These are phyloP conservation scores for Daucus carota DNA, from an alignment of 129 eudicot genomes.

Conservation along the genomic window DNA sequence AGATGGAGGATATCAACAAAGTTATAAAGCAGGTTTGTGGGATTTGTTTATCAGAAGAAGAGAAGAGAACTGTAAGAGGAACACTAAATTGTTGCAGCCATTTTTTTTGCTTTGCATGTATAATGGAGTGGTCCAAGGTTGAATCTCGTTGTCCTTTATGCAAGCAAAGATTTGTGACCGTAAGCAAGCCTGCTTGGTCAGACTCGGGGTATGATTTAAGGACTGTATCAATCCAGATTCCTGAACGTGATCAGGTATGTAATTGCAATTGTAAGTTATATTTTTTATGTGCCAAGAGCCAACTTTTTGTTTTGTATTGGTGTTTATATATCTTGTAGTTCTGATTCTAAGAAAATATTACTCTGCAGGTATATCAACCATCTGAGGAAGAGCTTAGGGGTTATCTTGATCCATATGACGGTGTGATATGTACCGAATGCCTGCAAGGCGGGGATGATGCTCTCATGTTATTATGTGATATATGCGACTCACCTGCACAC, in stretches of 20 bases:
- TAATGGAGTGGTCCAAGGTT: conserved; percentile 98
- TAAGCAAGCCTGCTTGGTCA: conserved; percentile 58
- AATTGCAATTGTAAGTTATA: background rate
- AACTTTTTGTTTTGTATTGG: background rate
- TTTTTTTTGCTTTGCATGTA: conserved; percentile 81
- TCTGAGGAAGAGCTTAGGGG: conserved; percentile 96
- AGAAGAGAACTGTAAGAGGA: conserved; percentile 63
- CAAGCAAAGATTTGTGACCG: conserved; percentile 75
- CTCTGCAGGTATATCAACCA: conserved; percentile 83
- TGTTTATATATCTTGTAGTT: background rate
- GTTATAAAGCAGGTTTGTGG: conserved; percentile 88
- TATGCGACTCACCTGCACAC: conserved; percentile 98
- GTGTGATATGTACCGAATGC: conserved; percentile 82
- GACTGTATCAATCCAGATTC: conserved; percentile 56
- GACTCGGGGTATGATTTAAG: conserved; percentile 48
- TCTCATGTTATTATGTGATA: conserved; percentile 85
- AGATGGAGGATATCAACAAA: conserved; percentile 44
- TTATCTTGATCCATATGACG: conserved; percentile 82
- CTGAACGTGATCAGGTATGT: conserved; percentile 91
- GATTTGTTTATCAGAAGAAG: conserved; percentile 88
- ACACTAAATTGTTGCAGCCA: conserved; percentile 76
- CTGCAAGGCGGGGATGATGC: conserved; percentile 94
- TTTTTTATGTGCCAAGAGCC: background rate
- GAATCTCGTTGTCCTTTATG: conserved; percentile 96
- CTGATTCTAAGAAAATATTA: conserved; percentile 10